Conservation (phyloP, 768 basidiomycete genomes). For the Suillus weaverae region DNA sequence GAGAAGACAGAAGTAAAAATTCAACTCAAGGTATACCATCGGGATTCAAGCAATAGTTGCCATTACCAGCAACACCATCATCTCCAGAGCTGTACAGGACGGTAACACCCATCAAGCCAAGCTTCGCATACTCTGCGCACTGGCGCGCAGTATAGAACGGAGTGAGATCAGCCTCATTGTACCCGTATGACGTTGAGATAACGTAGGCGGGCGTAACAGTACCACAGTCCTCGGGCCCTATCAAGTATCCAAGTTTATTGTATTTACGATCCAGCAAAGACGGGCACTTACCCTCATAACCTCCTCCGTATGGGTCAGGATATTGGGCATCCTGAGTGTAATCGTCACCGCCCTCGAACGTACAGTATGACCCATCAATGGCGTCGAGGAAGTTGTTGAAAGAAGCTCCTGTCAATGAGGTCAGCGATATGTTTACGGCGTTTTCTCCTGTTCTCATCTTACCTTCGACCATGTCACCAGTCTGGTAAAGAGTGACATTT, state of each 20-base stretch:
- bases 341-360: slow-evolving; percentile 45
- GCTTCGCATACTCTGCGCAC: slow-evolving; percentile 49
- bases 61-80: slow-evolving; percentile 32
- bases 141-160: slow-evolving; percentile 41
- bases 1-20: not conserved
- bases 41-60: slow-evolving; percentile 32
- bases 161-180: slow-evolving; percentile 37
- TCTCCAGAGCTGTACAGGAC: slow-evolving; percentile 36
- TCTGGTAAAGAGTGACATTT: slow-evolving; percentile 44
- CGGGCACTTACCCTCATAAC: slow-evolving; percentile 18
- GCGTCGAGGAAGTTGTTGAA: slow-evolving; percentile 51
- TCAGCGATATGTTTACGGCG: not conserved
- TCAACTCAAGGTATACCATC: slow-evolving; percentile 16
- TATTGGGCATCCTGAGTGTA: slow-evolving; percentile 37
- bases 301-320: slow-evolving; percentile 26
- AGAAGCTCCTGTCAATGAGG: slow-evolving; percentile 35
- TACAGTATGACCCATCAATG: slow-evolving; percentile 45
- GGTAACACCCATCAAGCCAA: slow-evolving; percentile 38
- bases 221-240: slow-evolving; percentile 36
- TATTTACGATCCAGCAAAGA: too few relatives aligned
- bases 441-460: not conserved
- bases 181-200: slow-evolving; percentile 45
- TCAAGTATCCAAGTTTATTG: not conserved
- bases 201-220: slow-evolving; percentile 39
- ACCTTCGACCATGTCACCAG: slow-evolving; percentile 45